Evolutionary conservation across 2,329 filamentous ascomycete species (phyloP).

Genomic region (Ophiostoma populinum): DNA sequence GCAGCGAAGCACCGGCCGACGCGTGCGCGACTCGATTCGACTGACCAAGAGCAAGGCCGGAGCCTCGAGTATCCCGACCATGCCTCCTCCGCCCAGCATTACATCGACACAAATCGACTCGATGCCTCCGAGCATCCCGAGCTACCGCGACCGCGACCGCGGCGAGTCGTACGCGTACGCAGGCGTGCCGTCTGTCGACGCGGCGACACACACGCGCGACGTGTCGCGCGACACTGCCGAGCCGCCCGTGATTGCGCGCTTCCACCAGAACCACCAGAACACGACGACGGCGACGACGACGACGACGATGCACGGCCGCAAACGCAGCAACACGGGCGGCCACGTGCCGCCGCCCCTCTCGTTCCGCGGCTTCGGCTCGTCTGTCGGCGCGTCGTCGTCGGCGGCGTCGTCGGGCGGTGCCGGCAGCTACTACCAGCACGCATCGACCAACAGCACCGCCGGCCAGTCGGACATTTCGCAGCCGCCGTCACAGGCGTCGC

Average conservation of each 20-base stretch:
- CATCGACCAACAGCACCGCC: conserved; percentile 37
- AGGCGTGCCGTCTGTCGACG: conserved; percentile 10
- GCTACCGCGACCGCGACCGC: conserved; percentile 19
- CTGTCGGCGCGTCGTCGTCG: too few relatives aligned
- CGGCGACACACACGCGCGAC: conserved; percentile 25
- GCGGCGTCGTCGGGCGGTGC: conserved; percentile 33
- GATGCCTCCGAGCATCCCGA: conserved; percentile 32
- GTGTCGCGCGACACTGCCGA: conserved; percentile 45
- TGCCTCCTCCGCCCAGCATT: conserved; percentile 12
- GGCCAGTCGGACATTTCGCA: conserved; percentile 36
- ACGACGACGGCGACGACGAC: too few relatives aligned
- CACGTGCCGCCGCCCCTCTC: conserved; percentile 51
- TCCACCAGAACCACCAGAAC: too few relatives aligned
- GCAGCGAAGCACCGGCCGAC: conserved; percentile 28
- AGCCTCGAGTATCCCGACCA: too few relatives aligned
- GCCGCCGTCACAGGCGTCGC: conserved; percentile 26
- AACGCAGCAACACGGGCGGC: conserved; percentile 77
- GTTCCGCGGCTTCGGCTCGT: conserved; percentile 66
- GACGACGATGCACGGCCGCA: conserved; percentile 49
- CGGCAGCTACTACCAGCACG: conserved; percentile 24
- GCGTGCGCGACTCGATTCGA: conserved; percentile 70
- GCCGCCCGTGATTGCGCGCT: conserved; percentile 55
- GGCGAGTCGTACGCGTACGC: conserved; percentile 15
- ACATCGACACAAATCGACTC: conserved; percentile 21
- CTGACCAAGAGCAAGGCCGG: conserved; percentile 70